Evolutionary conservation across 2,329 filamentous ascomycete genomes (phyloP), one percentile per base, ranked within the genome.

Genomic region (Seiridium cupressi): DNA sequence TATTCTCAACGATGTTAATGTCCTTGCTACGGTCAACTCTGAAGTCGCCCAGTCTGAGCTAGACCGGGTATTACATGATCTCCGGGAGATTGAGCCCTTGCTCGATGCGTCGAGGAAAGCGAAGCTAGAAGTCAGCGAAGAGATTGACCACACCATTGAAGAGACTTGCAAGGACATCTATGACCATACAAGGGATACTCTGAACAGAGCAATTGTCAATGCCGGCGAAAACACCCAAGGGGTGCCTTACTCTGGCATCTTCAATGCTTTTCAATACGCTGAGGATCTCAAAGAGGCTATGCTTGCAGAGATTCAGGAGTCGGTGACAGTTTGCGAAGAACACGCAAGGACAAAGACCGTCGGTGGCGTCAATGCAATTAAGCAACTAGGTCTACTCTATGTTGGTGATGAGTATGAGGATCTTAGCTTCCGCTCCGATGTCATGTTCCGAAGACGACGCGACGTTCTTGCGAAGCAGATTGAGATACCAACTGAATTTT

Each of bases 231-330:
- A 83, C 57, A 87, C 94, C 67, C 86, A 96, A 42, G 90, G 92
- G 47, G 89, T 99, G 13, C 84, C 88, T 13, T 99, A 99, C 69
- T 92, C 91, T 2, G 95, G 95, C 35, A 73, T 98, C 4, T 88
- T 96, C 64, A 87, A 85, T 46, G 92, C 90, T 2, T 97, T 96
- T 78, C 85, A 93, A 65, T 99, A 96, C 71, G 95, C 95, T 3
- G 95, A 99, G 65, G 92, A 96, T 62, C 81, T 98, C 63, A 96
- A 59, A 74, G 83, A 89, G 63, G 93, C 93, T 3, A 98, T 99
- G 89, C 82, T 99, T 11, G 88, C 93, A 31, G 89, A 93, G 67
- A 93, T 99, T 51, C 86, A 93, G 2, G 84, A 88, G 7, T 89
- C 91, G 0, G 93, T 98, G 7, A 81, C 83, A 3, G 77, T 81